Evolutionary conservation across 2,329 filamentous ascomycete species (phyloP).

Genomic region (Chrysosporium queenslandicum): DNA sequence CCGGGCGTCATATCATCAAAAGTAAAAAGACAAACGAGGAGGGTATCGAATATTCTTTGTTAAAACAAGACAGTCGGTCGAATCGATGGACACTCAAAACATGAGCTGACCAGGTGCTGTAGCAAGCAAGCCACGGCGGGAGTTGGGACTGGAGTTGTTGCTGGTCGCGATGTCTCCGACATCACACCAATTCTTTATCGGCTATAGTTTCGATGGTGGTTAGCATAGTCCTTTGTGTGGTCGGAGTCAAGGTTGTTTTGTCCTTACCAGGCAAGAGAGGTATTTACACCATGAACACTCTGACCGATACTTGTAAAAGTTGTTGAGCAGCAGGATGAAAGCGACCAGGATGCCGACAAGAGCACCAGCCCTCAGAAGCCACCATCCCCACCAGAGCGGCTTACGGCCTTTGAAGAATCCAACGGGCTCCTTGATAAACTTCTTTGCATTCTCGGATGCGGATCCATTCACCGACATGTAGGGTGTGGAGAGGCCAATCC

Average conservation of each 20-base stretch:
- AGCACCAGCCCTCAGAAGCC: slow-evolving; percentile 69
- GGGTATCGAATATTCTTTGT: neutral
- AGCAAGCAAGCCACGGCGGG: slow-evolving; percentile 2
- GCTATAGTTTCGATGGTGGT: slow-evolving; percentile 41
- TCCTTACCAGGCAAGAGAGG: slow-evolving; percentile 78
- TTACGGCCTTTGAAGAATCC: slow-evolving; percentile 61
- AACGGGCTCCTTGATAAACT: slow-evolving; percentile 53
- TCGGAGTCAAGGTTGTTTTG: no score
- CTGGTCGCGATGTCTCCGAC: slow-evolving; percentile 11
- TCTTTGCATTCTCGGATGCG: slow-evolving; percentile 39
- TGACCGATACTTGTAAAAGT: slow-evolving; percentile 72
- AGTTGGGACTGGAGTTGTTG: neutral
- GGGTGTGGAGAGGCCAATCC: slow-evolving; percentile 58
- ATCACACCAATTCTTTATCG: slow-evolving; percentile 61
- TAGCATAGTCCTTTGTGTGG: no score
- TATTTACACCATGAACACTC: slow-evolving; percentile 92
- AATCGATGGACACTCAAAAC: neutral
- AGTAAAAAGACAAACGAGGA: neutral
- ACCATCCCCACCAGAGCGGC: slow-evolving; percentile 95
- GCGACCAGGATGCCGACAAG: slow-evolving; percentile 71
- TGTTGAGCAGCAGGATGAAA: slow-evolving; percentile 77
- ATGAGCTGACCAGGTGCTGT: neutral
- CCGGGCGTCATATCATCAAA: slow-evolving; percentile 8
- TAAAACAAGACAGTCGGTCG: neutral
- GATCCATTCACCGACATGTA: slow-evolving; percentile 58